A percentile compares a stretch with the other conserved stretches of the same genome.
Conservation (phyloP, 768 basidiomycete genomes). For the Boletus patriciae region DNA sequence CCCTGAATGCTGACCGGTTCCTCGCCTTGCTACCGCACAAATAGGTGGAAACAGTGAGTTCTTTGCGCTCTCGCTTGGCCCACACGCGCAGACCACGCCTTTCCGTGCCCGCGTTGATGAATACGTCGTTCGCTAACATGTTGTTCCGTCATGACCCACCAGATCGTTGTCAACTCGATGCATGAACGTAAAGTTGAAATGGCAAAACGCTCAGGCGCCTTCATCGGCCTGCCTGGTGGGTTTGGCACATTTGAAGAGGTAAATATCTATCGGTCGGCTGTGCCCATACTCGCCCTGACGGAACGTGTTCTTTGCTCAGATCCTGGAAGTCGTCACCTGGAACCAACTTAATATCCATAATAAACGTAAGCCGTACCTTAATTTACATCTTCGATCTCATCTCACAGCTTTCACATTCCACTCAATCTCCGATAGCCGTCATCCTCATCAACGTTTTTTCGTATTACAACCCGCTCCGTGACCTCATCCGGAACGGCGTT, state of each 20-base stretch:
- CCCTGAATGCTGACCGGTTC: constrained; percentile 11
- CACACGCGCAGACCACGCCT: constrained; percentile 5
- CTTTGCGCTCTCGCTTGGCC: not conserved
- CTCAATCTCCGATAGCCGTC: constrained; percentile 54
- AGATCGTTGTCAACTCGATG: constrained; percentile 80
- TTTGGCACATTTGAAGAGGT: constrained; percentile 96
- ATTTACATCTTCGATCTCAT: not conserved
- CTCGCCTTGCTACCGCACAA: not conserved
- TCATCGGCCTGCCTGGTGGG: constrained; percentile 89
- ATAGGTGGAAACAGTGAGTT: constrained; percentile 36
- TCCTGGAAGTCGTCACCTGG: constrained; percentile 95
- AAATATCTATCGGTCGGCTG: not conserved
- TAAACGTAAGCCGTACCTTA: constrained; percentile 57
- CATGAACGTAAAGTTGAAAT: constrained; percentile 90
- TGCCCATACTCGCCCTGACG: constrained; percentile 2
- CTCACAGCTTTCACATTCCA: not conserved
- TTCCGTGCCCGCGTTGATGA: not conserved
- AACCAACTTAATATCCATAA: constrained; percentile 85
- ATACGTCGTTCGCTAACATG: constrained; percentile 10
- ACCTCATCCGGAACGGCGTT: constrained; percentile 66
- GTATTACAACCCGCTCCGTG: constrained; percentile 82
- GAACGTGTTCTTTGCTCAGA: constrained; percentile 37
- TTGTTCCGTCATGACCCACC: not conserved
- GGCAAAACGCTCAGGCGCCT: constrained; percentile 77
- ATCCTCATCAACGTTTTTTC: constrained; percentile 81